Conservation (phyloP, 768 basidiomycete species). For the Phanerochaete carnosa region DNA sequence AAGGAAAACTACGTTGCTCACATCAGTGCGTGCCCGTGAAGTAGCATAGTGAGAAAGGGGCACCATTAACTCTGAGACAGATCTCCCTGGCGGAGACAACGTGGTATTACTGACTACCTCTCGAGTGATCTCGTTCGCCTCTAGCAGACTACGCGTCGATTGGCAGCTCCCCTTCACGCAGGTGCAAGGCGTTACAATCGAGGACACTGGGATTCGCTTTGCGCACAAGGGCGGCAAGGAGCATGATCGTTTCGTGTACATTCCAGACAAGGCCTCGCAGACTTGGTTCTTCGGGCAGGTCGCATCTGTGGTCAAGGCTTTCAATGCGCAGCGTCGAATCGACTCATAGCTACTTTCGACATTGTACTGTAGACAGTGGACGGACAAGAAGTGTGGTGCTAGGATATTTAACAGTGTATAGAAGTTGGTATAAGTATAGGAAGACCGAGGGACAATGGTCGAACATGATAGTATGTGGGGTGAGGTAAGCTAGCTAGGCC, state of each 20-base stretch:
- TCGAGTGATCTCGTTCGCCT: slow-evolving; percentile 80
- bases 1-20: slow-evolving; percentile 89
- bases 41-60: too few species aligned
- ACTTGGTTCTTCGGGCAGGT: slow-evolving; percentile 81
- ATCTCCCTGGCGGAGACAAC: slow-evolving; percentile 76
- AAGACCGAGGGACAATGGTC: not conserved
- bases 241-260: slow-evolving; percentile 72
- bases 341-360: slow-evolving; percentile 33
- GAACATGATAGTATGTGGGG: slow-evolving; percentile 1
- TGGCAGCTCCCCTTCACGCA: slow-evolving; percentile 92
- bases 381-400: slow-evolving; percentile 12
- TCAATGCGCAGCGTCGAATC: slow-evolving; percentile 73
- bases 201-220: slow-evolving; percentile 88
- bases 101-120: slow-evolving; percentile 77
- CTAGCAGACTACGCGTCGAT: slow-evolving; percentile 76
- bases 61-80: slow-evolving; percentile 32
- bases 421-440: not conserved
- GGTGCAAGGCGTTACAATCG: slow-evolving; percentile 83
- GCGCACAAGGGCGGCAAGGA: slow-evolving; percentile 76
- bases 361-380: slow-evolving; percentile 6
- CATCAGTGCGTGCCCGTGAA: slow-evolving; percentile 55
- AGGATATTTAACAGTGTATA: slow-evolving; percentile 13
- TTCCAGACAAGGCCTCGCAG: slow-evolving; percentile 72
- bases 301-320: slow-evolving; percentile 70
- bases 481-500: not conserved